These are phyloP conservation scores for Phaeosphaeriaceae sp. DNA, from an alignment of 2,329 filamentous ascomycete genomes.

Conservation along the genomic window DNA sequence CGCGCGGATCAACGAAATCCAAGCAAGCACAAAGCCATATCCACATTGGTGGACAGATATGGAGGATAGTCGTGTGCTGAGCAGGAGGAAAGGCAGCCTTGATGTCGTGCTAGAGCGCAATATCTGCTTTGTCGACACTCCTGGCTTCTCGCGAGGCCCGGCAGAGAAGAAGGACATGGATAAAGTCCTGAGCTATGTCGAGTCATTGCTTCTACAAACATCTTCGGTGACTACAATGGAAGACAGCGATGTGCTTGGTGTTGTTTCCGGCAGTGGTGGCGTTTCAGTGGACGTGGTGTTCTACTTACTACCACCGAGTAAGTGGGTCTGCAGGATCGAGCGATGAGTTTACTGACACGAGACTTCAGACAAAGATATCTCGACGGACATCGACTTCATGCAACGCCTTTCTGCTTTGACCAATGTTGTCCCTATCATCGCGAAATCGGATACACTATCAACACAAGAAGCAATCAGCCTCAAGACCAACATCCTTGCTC, in stretches of 20 bases:
- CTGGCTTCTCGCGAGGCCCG: constrained; percentile 64
- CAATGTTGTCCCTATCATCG: constrained; percentile 85
- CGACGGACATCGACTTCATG: constrained; percentile 75
- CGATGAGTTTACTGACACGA: constrained; percentile 26
- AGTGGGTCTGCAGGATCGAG: constrained; percentile 27
- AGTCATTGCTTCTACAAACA: constrained; percentile 71
- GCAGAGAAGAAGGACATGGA: constrained; percentile 28
- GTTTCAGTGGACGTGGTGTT: constrained; percentile 85
- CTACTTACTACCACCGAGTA: constrained; percentile 80
- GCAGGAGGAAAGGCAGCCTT: constrained; percentile 71
- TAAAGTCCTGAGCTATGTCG: constrained; percentile 71
- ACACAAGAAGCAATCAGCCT: constrained; percentile 63
- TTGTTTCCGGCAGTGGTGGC: constrained; percentile 83
- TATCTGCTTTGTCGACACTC: constrained; percentile 90
- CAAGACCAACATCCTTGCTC: constrained; percentile 67
- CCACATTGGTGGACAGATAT: constrained; percentile 89
- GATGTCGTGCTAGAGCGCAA: constrained; percentile 89
- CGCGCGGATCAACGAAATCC: constrained; percentile 48
- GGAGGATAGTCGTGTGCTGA: constrained; percentile 68
- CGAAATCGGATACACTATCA: constrained; percentile 76
- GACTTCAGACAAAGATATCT: constrained; percentile 43
- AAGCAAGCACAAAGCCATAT: constrained; percentile 67
- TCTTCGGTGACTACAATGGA: constrained; percentile 68
- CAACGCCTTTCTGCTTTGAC: constrained; percentile 74
- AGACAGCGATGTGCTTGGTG: constrained; percentile 76